Base-by-base conservation (phyloP, 2,329 filamentous ascomycete species). In the Arthrobotrys iridis region DNA sequence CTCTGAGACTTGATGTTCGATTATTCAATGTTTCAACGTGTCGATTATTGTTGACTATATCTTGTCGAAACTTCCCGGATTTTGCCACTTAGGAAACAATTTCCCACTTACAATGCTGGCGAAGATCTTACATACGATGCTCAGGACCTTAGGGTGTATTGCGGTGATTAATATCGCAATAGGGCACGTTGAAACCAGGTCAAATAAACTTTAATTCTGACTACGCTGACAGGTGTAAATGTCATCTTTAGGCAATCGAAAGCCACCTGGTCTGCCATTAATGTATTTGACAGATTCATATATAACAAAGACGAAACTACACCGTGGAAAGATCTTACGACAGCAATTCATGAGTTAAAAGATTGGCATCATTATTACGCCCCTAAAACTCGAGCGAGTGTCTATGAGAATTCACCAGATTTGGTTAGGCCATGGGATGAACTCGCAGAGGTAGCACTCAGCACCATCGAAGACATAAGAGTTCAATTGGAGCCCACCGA, bases 401-500 rank as follows among this genome's bases (percentile, higher is more conserved):
- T 37, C 3, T 8, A 18, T 13, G 28, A 30, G 6, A 40, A 45
- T 6, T 30, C 40, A 22, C 24, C 57, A 26, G 24, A 1, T 24
- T 33, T 24, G 62, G 18, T 46, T 15, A 58, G 37, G 37, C n/a
- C 48, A 0, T 71, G 57, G 46, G 48, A 50, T 4, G 58, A 64
- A 8, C 48, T 57, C 20, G 46, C 66, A 10, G 20, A 7, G 4
- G 40, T 55, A 8, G 58, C 30, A 5, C 24, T 63, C 15, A 7
- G 4, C n/a, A 48, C 43, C 15, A 30, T 71, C 6, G 66, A 71
- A 41, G 48, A 71, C 3, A 30, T 71, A n/a, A 40, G 66, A 43
- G 13, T 35, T 7, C 26, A 37, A 20, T 48, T 71, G 3, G 66
- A 63, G 24, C 66, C 66, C 4, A 22, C 33, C 10, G 66, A 71